Evolutionary conservation across 805 yeast species (phyloP).

Genomic region (Cyberlindnera petersonii): DNA sequence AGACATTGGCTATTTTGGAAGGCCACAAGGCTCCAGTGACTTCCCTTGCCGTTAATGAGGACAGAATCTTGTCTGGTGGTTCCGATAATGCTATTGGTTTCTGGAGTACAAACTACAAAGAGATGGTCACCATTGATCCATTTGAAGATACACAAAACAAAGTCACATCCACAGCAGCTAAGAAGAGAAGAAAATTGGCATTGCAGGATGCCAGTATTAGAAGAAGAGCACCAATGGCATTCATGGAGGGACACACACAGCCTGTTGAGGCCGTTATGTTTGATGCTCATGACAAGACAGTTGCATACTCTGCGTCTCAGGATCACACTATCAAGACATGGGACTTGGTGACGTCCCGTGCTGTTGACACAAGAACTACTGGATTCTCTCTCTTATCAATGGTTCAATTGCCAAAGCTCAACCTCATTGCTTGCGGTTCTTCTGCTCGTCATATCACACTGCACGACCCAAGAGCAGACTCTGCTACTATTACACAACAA

Average conservation of each 20-base stretch:
- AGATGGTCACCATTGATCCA: constrained; percentile 63
- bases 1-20: constrained; percentile 77
- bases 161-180: constrained; percentile 70
- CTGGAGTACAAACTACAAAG: constrained; percentile 87
- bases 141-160: constrained; percentile 43
- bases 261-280: constrained; percentile 86
- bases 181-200: constrained; percentile 82
- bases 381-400: constrained; percentile 80
- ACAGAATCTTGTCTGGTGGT: constrained; percentile 77
- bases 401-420: constrained; percentile 58
- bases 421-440: constrained; percentile 87
- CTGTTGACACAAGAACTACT: constrained; percentile 85
- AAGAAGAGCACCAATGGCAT: constrained; percentile 76
- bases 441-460: constrained; percentile 95
- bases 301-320: constrained; percentile 91
- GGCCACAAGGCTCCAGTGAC: constrained; percentile 92
- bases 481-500: constrained; percentile 57
- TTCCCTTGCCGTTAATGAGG: constrained; percentile 50
- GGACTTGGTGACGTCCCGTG: constrained; percentile 85
- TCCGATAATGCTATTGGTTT: constrained; percentile 75
- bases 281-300: constrained; percentile 68
- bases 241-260: constrained; percentile 75
- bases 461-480: constrained; percentile 80
- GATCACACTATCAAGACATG: constrained; percentile 95
- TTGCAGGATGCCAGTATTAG: constrained; percentile 69